These are phyloP conservation scores for Phytophthora pisi DNA, from an alignment of 352 stramenopile species.

Conservation along the genomic window DNA sequence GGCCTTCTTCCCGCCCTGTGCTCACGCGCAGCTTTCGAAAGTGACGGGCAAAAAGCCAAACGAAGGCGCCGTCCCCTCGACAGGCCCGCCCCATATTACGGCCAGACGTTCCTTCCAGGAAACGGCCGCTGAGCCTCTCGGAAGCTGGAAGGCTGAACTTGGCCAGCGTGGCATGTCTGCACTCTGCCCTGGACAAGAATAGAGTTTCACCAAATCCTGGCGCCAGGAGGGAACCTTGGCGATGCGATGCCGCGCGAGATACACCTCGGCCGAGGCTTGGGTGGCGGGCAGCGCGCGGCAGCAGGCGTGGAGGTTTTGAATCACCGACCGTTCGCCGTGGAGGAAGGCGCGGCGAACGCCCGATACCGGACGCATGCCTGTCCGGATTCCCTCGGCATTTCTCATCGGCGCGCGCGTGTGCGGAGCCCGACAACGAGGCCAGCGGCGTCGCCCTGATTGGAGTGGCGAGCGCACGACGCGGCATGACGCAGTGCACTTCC, in stretches of 20 bases:
- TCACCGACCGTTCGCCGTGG: constrained; percentile 12
- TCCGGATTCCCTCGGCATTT: constrained; percentile 18
- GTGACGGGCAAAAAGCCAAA: constrained; percentile 10
- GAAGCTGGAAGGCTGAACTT: constrained; percentile 4
- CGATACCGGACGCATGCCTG: constrained; percentile 20
- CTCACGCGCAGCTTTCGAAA: constrained; percentile 24
- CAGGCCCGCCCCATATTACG: background rate
- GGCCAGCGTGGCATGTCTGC: constrained; percentile 17
- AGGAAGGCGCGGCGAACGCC: constrained; percentile 23
- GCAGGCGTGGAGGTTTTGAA: constrained; percentile 19
- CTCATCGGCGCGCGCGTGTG: constrained; percentile 4
- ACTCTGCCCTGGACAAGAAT: constrained; percentile 19
- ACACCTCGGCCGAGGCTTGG: background rate
- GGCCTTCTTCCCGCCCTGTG: background rate
- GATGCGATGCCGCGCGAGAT: constrained; percentile 25
- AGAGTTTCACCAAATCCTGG: constrained; percentile 24
- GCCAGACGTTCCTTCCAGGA: constrained; percentile 26
- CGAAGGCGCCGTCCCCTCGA: constrained; percentile 1
- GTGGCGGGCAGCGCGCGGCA: constrained; percentile 14
- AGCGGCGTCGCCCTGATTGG: constrained; percentile 9
- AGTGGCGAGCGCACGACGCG: constrained; percentile 11
- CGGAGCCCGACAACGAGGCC: constrained; percentile 1
- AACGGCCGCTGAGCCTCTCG: constrained; percentile 14
- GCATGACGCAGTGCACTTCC: constrained; percentile 15
- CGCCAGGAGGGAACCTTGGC: constrained; percentile 4